phyloP scores from a whole-genome alignment of 192 early-diverging fungal species.

The Thamnidium elegans region DNA sequence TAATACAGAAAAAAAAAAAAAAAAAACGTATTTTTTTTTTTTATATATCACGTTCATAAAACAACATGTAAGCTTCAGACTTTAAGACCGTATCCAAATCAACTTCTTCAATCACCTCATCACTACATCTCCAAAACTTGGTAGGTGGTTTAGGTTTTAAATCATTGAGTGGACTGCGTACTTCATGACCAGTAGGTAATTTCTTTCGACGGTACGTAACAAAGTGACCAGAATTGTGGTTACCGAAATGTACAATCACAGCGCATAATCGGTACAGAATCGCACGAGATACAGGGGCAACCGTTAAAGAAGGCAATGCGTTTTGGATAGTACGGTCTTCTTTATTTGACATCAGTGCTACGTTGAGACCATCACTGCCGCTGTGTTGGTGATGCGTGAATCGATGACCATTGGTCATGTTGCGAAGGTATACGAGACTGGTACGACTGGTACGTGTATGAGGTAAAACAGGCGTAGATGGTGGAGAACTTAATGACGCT shows the following conservation, averaged over 20 bases:
- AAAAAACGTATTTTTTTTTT: no score
- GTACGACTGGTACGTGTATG: conserved; percentile 22
- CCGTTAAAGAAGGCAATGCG: conserved; percentile 16
- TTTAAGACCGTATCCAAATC: conserved; percentile 58
- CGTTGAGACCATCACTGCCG: conserved; percentile 15
- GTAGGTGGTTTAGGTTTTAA: conserved; percentile 7
- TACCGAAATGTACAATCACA: conserved; percentile 82
- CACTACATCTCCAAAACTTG: conserved; percentile 72
- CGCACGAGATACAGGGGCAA: conserved; percentile 13
- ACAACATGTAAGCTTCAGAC: conserved; percentile 72
- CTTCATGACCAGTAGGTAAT: conserved; percentile 36
- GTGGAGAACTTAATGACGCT: conserved; percentile 13
- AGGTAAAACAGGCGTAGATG: conserved; percentile 9
- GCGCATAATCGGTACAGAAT: conserved; percentile 69
- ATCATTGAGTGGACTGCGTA: conserved; percentile 17
- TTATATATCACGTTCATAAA: conserved; percentile 61
- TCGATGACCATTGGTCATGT: conserved; percentile 20
- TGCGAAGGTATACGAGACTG: conserved; percentile 34
- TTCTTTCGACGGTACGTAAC: conserved; percentile 76
- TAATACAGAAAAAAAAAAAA: no score
- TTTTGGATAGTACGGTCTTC: conserved; percentile 18
- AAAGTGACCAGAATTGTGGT: conserved; percentile 90
- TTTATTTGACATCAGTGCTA: conserved; percentile 15
- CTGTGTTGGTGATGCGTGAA: neutral
- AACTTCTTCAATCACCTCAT: conserved; percentile 69